These are phyloP conservation scores for Cicer cuneatum DNA, from an alignment of 306 rosid species.

Conservation along the genomic window DNA sequence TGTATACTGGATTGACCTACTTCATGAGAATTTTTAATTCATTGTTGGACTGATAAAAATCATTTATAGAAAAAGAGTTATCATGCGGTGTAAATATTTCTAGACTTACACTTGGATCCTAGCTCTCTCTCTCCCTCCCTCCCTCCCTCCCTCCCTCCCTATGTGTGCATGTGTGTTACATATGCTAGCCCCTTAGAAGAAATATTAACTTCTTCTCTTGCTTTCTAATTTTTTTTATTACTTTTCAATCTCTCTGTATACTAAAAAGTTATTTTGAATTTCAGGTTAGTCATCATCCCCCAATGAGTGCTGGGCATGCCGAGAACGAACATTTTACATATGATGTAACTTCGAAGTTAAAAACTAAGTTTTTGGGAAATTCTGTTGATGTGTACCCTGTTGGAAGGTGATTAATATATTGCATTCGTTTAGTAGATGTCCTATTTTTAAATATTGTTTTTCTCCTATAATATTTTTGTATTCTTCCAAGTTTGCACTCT, in stretches of 20 bases:
- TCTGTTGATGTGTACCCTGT: slow-evolving; percentile 87
- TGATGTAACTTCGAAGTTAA: slow-evolving; percentile 89
- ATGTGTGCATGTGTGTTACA: neutral
- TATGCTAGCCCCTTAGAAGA: slow-evolving; percentile 22
- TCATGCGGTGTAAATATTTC: neutral
- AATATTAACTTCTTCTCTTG: slow-evolving; percentile 24
- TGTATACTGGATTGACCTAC: neutral
- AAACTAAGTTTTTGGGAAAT: slow-evolving; percentile 92
- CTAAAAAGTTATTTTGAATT: slow-evolving; percentile 28
- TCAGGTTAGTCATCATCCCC: slow-evolving; percentile 98
- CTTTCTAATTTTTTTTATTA: slow-evolving; percentile 30
- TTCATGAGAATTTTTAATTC: neutral
- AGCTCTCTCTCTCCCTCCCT: neutral
- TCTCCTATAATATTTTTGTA: slow-evolving; percentile 16
- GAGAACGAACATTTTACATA: slow-evolving; percentile 91
- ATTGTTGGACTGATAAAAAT: neutral
- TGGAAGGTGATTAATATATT: slow-evolving; percentile 71
- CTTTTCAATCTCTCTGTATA: slow-evolving; percentile 15
- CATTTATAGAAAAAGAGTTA: neutral
- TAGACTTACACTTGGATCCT: neutral
- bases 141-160: neutral
- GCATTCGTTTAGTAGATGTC: slow-evolving; percentile 26
- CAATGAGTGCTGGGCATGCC: slow-evolving; percentile 93
- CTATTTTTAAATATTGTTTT: neutral
- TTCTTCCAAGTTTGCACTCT: slow-evolving; percentile 38